Conservation (phyloP, 495 filamentous ascomycete genomes). For the Podospora pseudopauciseta region DNA sequence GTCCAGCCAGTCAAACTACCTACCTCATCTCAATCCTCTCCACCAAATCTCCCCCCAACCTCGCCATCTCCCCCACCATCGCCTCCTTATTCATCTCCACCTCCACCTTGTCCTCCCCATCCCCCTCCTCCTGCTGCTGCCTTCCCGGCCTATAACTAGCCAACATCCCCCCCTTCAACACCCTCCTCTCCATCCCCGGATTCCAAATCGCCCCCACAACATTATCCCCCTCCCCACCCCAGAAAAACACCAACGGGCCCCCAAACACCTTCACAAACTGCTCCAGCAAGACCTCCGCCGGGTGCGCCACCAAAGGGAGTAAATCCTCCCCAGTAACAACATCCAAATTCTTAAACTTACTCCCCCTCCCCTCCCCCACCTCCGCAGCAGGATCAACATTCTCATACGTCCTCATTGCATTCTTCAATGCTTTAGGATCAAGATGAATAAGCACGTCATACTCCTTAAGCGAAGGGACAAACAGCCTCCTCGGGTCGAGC, state of each 20-base stretch:
- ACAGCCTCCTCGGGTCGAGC: slow-evolving; percentile 61
- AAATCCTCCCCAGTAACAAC: slow-evolving; percentile 32
- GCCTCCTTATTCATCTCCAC: slow-evolving; percentile 68
- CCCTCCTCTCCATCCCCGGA: slow-evolving; percentile 52
- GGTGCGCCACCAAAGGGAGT: slow-evolving; percentile 46
- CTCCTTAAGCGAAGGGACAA: slow-evolving; percentile 62
- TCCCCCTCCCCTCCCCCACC: slow-evolving; percentile 12
- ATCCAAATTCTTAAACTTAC: slow-evolving; percentile 71
- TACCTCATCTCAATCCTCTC: slow-evolving; percentile 48
- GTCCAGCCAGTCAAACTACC: neutral
- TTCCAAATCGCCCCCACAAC: slow-evolving; percentile 81
- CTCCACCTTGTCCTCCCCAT: slow-evolving; percentile 41
- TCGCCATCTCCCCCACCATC: slow-evolving; percentile 76
- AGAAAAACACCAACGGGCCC: slow-evolving; percentile 70
- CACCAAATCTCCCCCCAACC: slow-evolving; percentile 61
- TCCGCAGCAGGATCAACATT: slow-evolving; percentile 28
- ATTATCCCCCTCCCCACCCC: slow-evolving; percentile 51
- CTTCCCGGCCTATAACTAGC: slow-evolving; percentile 59
- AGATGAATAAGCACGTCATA: slow-evolving; percentile 85
- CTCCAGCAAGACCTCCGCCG: slow-evolving; percentile 49
- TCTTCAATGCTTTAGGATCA: slow-evolving; percentile 46
- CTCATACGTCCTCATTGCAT: slow-evolving; percentile 22
- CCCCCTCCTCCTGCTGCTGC: slow-evolving; percentile 26
- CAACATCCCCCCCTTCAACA: slow-evolving; percentile 64
- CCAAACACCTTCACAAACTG: slow-evolving; percentile 60